A percentile compares a stretch with the other conserved stretches of the same genome.
These are phyloP conservation scores for Raphanus raphanistrum DNA, from an alignment of 345 rosid genomes.

Conservation along the genomic window DNA sequence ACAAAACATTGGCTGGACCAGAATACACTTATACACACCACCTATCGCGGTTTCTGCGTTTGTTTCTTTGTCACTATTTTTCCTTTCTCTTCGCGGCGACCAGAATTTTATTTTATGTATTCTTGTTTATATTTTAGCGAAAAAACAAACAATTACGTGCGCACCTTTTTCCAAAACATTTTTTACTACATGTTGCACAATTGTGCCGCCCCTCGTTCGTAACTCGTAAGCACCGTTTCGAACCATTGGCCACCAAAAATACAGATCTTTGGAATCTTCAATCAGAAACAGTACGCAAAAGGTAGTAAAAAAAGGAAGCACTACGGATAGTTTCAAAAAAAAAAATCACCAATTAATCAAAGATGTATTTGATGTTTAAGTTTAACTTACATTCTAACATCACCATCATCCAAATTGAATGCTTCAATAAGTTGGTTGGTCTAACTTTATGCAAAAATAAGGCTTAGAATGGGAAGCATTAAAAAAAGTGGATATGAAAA, in stretches of 20 bases:
- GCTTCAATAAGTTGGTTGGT: constrained; percentile 24
- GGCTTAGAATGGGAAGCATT: no score
- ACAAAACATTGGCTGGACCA: constrained; percentile 22
- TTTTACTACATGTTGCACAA: not conserved
- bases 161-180: not conserved
- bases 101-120: not conserved
- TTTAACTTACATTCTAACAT: constrained; percentile 12
- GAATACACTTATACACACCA: not conserved
- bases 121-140: not conserved
- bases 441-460: not conserved
- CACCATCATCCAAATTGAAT: constrained; percentile 32
- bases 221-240: no score
- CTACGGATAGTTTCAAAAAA: no score
- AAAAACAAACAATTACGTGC: not conserved
- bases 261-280: no score
- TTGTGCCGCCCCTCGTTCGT: no score
- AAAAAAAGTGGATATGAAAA: no score
- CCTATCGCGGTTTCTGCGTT: constrained; percentile 24
- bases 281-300: no score
- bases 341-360: no score
- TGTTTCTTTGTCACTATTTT: constrained; percentile 20
- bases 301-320: no score
- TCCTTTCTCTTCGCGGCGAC: constrained; percentile 23
- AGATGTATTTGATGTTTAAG: no score
- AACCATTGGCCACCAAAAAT: no score